Evolutionary conservation across 75 land plant genomes (phyloP).

Genomic region (Pinus taeda): DNA sequence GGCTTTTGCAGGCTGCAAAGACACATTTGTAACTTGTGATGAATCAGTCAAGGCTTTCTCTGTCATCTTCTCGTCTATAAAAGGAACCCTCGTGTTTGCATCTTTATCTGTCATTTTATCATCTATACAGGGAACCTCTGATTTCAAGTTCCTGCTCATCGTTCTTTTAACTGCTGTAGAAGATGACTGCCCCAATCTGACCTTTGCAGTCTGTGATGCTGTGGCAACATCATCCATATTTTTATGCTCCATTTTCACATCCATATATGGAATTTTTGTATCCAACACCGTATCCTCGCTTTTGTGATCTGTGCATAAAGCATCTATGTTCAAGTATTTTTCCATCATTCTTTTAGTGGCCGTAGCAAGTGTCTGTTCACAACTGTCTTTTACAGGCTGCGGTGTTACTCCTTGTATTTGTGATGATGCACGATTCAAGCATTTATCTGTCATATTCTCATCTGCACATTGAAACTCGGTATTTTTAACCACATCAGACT

Average conservation of each 20-base stretch:
- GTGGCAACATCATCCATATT: too few relatives aligned
- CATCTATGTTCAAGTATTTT: constrained; percentile 1
- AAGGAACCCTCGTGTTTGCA: background rate
- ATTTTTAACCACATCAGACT: background rate
- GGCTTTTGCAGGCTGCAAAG: background rate
- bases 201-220: background rate
- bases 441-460: background rate
- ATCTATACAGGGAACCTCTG: constrained; percentile 4
- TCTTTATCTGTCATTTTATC: constrained; percentile 8
- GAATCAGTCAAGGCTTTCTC: background rate
- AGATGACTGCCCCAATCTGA: background rate
- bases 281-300: background rate
- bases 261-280: background rate
- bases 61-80: background rate
- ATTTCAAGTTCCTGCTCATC: background rate
- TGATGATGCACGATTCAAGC: background rate
- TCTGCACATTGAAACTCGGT: background rate
- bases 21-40: constrained; percentile 3
- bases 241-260: constrained; percentile 4
- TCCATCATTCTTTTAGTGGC: background rate
- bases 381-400: background rate
- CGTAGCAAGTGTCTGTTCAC: background rate
- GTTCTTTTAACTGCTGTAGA: background rate
- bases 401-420: constrained; percentile 6
- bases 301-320: background rate